Evolutionary conservation across 1,139 yeast genomes (phyloP).

Genomic region (Hansenula sp.): DNA sequence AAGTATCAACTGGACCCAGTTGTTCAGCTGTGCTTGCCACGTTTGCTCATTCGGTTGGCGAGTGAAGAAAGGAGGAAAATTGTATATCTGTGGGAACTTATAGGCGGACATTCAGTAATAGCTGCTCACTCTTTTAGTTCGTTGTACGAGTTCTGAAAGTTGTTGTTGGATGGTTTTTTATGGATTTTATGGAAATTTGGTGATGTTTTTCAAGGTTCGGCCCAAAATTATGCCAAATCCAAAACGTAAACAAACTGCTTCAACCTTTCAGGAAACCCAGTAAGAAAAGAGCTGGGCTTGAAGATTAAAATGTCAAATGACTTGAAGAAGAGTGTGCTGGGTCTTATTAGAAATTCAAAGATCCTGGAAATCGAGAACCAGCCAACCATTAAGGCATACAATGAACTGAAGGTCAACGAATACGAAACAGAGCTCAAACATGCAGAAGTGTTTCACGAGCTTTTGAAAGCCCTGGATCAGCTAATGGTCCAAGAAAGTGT

Average conservation of each 20-base stretch:
- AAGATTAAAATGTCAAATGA: not conserved
- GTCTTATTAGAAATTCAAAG: not conserved
- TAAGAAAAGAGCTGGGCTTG: too few species aligned
- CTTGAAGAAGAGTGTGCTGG: not conserved
- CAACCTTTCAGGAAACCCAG: too few species aligned
- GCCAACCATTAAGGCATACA: not conserved
- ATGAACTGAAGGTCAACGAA: not conserved
- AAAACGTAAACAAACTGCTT: slow-evolving; percentile 1
- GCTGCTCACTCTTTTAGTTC: too few species aligned
- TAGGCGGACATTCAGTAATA: slow-evolving; percentile 9
- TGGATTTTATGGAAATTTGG: not conserved
- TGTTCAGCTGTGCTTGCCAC: slow-evolving; percentile 61
- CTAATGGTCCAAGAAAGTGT: slow-evolving; percentile 10
- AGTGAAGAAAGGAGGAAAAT: slow-evolving; percentile 91
- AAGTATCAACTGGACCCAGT: slow-evolving; percentile 55
- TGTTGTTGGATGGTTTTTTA: not conserved
- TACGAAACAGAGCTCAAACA: slow-evolving; percentile 5
- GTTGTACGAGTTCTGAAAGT: not conserved
- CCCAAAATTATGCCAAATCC: too few species aligned
- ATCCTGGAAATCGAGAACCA: not conserved
- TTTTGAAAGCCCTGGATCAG: slow-evolving; percentile 15
- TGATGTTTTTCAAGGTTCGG: not conserved
- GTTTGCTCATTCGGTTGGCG: slow-evolving; percentile 83
- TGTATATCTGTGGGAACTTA: slow-evolving; percentile 68
- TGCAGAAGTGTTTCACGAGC: slow-evolving; percentile 8